These are phyloP conservation scores for Ensete ventricosum DNA, from an alignment of 176 grass and related monocot genomes.

Conservation along the genomic window DNA sequence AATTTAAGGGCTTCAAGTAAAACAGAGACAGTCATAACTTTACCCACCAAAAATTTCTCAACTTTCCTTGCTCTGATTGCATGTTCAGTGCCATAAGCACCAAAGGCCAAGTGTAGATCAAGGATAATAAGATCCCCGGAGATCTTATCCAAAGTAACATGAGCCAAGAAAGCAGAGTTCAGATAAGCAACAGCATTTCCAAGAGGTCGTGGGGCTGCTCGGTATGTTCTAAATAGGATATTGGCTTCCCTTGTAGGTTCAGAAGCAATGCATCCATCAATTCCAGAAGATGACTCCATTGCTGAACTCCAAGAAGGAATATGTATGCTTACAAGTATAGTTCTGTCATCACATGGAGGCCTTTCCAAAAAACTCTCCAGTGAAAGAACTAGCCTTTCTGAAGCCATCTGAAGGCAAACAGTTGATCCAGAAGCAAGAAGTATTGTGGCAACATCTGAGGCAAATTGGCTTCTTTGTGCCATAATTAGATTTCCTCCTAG, in stretches of 20 bases:
- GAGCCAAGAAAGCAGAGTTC: slow-evolving; percentile 76
- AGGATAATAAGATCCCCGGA: slow-evolving; percentile 35
- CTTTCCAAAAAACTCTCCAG: slow-evolving; percentile 68
- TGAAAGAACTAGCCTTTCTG: slow-evolving; percentile 30
- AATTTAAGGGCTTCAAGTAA: slow-evolving; percentile 57
- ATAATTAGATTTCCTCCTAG: slow-evolving; percentile 86
- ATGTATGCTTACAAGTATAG: slow-evolving; percentile 54
- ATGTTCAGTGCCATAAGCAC: slow-evolving; percentile 72
- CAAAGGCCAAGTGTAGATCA: slow-evolving; percentile 54
- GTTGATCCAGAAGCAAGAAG: slow-evolving; percentile 65
- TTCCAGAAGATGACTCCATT: slow-evolving; percentile 1
- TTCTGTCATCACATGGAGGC: slow-evolving; percentile 58
- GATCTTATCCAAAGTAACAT: slow-evolving; percentile 37
- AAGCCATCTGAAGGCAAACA: slow-evolving; percentile 44
- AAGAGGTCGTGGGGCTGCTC: slow-evolving; percentile 55
- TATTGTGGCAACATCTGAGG: slow-evolving; percentile 69
- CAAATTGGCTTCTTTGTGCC: slow-evolving; percentile 63
- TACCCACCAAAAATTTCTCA: slow-evolving; percentile 65
- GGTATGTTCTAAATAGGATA: slow-evolving; percentile 73
- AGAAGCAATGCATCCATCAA: slow-evolving; percentile 1
- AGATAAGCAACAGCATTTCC: slow-evolving; percentile 75
- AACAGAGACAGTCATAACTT: slow-evolving; percentile 41
- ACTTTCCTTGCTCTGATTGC: slow-evolving; percentile 71
- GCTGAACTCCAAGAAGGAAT: slow-evolving; percentile 43
- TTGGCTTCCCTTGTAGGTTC: slow-evolving; percentile 6